phyloP scores from a whole-genome alignment of 208 protist genomes.

The Leptomonas pyrrhocoris region DNA sequence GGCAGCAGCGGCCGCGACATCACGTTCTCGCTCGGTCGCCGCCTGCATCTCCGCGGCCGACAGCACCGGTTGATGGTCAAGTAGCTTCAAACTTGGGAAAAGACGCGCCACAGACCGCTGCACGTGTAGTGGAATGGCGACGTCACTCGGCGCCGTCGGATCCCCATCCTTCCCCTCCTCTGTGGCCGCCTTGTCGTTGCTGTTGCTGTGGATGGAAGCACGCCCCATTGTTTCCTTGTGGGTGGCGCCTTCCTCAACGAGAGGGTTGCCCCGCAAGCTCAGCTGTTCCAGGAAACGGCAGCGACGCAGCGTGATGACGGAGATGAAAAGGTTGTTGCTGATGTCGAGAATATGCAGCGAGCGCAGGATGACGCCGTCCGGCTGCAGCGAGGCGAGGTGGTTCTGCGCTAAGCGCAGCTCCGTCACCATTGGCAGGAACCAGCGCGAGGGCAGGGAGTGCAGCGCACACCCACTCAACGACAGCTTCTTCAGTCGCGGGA shows the following conservation, averaged over 20 bases:
- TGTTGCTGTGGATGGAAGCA: too few species aligned
- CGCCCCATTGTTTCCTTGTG: conserved; percentile 13
- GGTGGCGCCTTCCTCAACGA: conserved; percentile 32
- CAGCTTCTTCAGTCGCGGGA: conserved; percentile 72
- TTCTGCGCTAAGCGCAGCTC: conserved; percentile 86
- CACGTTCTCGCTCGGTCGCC: conserved; percentile 15
- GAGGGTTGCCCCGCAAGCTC: conserved; percentile 71
- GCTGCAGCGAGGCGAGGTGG: conserved; percentile 59
- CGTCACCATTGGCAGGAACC: conserved; percentile 79
- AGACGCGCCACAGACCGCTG: conserved; percentile 40
- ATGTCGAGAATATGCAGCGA: conserved; percentile 88
- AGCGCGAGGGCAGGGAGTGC: conserved; percentile 60
- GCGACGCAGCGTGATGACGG: conserved; percentile 68
- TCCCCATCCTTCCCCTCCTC: background rate
- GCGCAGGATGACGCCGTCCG: conserved; percentile 80
- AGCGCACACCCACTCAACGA: conserved; percentile 81
- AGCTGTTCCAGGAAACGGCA: conserved; percentile 77
- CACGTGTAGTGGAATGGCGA: conserved; percentile 11
- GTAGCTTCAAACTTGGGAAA: conserved; percentile 41
- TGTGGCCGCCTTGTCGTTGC: background rate
- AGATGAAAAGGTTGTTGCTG: conserved; percentile 63
- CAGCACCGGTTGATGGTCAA: conserved; percentile 51
- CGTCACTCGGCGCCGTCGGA: background rate
- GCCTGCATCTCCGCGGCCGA: conserved; percentile 24
- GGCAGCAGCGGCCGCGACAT: background rate